These are phyloP conservation scores for Zygnema cylindricum DNA, from an alignment of 139 green algal genomes.

Conservation along the genomic window DNA sequence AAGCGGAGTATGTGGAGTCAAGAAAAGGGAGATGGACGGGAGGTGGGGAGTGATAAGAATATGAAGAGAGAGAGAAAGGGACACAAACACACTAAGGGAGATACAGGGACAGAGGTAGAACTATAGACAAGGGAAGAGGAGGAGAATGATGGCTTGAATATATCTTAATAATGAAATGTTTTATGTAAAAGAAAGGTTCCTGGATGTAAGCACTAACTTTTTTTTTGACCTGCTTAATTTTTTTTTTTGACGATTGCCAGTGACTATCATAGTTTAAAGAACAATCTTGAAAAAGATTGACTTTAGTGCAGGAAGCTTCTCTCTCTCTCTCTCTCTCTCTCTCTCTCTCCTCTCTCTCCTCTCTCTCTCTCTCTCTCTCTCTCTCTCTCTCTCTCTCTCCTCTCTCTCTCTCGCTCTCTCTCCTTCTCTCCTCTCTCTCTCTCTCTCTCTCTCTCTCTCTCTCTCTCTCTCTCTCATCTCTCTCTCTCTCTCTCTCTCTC, in stretches of 20 bases:
- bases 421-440: background rate
- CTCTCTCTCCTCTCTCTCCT: background rate
- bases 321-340: background rate
- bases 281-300: too few species aligned
- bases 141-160: too few species aligned
- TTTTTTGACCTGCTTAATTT: background rate
- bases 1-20: too few species aligned
- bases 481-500: background rate
- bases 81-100: too few species aligned
- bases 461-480: background rate
- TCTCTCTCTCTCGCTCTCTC: background rate
- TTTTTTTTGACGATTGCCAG: background rate
- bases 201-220: background rate
- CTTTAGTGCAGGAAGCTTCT: background rate
- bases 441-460: background rate
- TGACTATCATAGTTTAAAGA: background rate
- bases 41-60: too few species aligned
- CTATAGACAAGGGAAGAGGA: too few species aligned
- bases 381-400: background rate
- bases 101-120: too few species aligned
- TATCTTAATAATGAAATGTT: too few species aligned
- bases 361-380: background rate
- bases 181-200: background rate
- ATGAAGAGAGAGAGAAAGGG: too few species aligned
- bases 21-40: too few species aligned